Evolutionary conservation across 2,329 filamentous ascomycete species (phyloP).

Genomic region (Zasmidium angulare): DNA sequence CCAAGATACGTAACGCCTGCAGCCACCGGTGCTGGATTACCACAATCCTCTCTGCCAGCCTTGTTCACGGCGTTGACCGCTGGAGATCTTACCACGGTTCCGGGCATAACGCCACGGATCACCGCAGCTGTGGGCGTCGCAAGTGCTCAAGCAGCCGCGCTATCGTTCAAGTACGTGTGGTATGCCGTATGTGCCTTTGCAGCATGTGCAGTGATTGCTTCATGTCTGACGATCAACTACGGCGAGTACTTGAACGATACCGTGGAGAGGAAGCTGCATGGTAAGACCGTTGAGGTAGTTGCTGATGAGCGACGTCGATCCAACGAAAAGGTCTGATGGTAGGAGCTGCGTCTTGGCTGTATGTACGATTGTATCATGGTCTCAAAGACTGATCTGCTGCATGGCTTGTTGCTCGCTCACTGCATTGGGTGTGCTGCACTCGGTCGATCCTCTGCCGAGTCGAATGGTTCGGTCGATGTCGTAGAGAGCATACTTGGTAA

Average conservation of each 20-base stretch:
- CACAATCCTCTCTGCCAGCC: constrained; percentile 3
- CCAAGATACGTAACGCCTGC: not conserved
- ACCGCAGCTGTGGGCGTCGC: not conserved
- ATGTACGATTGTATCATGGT: not conserved
- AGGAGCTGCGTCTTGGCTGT: not conserved
- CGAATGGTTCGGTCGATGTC: too few relatives aligned
- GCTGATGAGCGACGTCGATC: not conserved
- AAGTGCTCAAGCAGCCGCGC: constrained; percentile 1
- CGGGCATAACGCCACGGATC: not conserved
- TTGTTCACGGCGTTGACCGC: not conserved
- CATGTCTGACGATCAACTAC: constrained; percentile 7
- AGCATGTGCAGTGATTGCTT: constrained; percentile 1
- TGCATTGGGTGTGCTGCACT: not conserved
- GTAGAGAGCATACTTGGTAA: not conserved
- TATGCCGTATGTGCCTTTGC: constrained; percentile 3
- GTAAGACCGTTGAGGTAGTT: not conserved
- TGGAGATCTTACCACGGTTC: not conserved
- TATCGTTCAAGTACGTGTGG: constrained; percentile 5
- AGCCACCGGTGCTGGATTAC: constrained; percentile 1
- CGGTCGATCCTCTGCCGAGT: too few relatives aligned
- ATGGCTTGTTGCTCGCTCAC: not conserved
- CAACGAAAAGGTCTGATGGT: not conserved
- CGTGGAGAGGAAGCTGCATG: constrained; percentile 1
- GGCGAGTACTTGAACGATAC: constrained; percentile 4
- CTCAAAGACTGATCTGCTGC: not conserved